Base-by-base conservation (phyloP, 148 eudicot genomes). In the Spergularia bocconei region DNA sequence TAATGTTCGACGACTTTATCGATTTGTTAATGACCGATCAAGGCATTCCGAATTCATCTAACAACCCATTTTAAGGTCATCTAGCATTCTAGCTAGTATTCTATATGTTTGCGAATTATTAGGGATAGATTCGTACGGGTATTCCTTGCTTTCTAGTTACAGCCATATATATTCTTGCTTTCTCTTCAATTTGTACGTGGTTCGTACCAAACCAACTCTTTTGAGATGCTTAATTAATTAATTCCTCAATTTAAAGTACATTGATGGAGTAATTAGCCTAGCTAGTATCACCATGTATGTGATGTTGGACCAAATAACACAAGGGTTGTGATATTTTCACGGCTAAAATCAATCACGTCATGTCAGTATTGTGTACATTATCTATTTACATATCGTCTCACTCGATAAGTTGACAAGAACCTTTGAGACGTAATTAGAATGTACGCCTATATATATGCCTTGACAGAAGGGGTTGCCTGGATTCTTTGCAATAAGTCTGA, bases 401-500 rank as follows among this genome's bases (percentile, higher is more conserved):
- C 5, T 41, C 47, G 4, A 41, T 0, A 41, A 41, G 6, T 41
- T 41, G 47, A 5, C 47, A 4, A 41, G 47, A 41, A 41, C 6
- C 6, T 2, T 5, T 5, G 5, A 41, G 9, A 4, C 6, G 47
- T 41, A 8, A 41, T 41, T 41, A 4, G 47, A 0, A 58, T 21
- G 64, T 25, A 12, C 1, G 23, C 9, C 25, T n/a, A 64, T 25
- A 7, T 44, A 16, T 33, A 74, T 64, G 70, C 70, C 39, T 74
- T 74, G 53, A 53, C 10, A 55, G 23, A 19, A 55, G 71, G 64
- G 64, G 76, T 54, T 25, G 57, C 20, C 60, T 5, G 60, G 73
- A 66, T 78, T 66, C 77, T 66, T 66, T 14, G 59, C 39, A 56
- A 55, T 4, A 17, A 7, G 4, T 19, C 23, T 15, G 21, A 13